Conservation (phyloP, 257 asterid genomes). For the Lantana camara region DNA sequence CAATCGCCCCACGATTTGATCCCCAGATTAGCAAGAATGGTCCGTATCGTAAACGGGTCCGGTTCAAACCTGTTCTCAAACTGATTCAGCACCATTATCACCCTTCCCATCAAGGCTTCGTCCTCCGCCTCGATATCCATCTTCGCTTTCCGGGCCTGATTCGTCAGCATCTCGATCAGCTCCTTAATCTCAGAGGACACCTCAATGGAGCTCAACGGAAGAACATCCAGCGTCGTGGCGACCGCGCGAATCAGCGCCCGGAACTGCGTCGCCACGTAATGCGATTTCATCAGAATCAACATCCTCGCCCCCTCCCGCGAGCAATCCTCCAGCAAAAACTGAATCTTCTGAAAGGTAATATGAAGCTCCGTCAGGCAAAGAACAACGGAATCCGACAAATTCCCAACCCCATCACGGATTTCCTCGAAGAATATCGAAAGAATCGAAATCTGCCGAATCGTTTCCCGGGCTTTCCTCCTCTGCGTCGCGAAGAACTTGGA, state of each 20-base stretch:
- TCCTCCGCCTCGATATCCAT: conserved; percentile 56
- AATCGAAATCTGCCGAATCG: conserved; percentile 56
- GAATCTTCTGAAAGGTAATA: conserved; percentile 53
- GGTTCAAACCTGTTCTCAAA: conserved; percentile 66
- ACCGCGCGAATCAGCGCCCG: conserved; percentile 44
- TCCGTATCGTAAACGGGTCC: conserved; percentile 44
- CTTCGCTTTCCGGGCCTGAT: conserved; percentile 51
- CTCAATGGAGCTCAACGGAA: conserved; percentile 43
- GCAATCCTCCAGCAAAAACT: conserved; percentile 62
- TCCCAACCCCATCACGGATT: conserved; percentile 32
- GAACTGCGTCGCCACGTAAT: conserved; percentile 49
- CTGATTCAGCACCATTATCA: conserved; percentile 56
- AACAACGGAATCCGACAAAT: conserved; percentile 32
- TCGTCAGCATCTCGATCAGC: conserved; percentile 50
- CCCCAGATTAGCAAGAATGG: conserved; percentile 46
- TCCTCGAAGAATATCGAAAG: conserved; percentile 68
- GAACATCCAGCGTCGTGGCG: conserved; percentile 69
- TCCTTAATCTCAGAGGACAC: conserved; percentile 54
- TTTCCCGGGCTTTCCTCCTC: conserved; percentile 56
- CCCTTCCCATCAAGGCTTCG: conserved; percentile 46
- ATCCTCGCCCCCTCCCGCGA: conserved; percentile 51
- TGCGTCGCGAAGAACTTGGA: conserved; percentile 47
- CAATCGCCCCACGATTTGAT: conserved; percentile 67
- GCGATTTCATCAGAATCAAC: conserved; percentile 62
- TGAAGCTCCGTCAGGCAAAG: conserved; percentile 77